Conservation (phyloP, 2,329 filamentous ascomycete species). For the Aspergillus texensis region DNA sequence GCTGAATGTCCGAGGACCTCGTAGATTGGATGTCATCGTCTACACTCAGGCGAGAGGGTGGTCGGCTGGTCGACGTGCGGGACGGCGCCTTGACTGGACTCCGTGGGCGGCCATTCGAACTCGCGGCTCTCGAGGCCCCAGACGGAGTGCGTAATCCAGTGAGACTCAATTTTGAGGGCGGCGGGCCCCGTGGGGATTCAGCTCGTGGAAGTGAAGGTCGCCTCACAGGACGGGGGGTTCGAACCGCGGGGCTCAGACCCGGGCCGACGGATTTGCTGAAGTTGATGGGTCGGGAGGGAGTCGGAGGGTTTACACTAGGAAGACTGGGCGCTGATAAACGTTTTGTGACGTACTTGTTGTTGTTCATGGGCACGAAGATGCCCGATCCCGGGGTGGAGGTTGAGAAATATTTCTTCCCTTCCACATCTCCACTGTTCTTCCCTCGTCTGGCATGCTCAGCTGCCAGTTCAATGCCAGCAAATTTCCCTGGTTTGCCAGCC, state of each 20-base stretch:
- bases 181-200: conserved; percentile 74
- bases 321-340: conserved; percentile 46
- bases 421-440: conserved; percentile 95
- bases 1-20: conserved; percentile 34
- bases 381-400: conserved; percentile 79
- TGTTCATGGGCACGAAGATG: conserved; percentile 88
- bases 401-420: conserved; percentile 80
- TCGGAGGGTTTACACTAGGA: conserved; percentile 63
- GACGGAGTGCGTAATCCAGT: conserved; percentile 61
- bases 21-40: conserved; percentile 40
- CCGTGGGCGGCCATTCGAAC: conserved; percentile 49
- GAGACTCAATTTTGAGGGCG: conserved; percentile 57
- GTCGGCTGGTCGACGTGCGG: conserved; percentile 38
- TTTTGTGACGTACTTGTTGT: conserved; percentile 68
- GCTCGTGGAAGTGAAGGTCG: conserved; percentile 82
- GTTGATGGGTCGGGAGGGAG: conserved; percentile 70
- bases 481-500: conserved; percentile 83
- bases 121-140: conserved; percentile 36
- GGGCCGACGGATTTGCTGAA: conserved; percentile 89
- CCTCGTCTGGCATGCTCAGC: conserved; percentile 78
- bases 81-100: conserved; percentile 44
- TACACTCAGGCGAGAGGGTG: conserved; percentile 42
- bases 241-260: conserved; percentile 65
- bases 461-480: conserved; percentile 88
- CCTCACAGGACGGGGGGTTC: conserved; percentile 35